Conservation (phyloP, 2,329 filamentous ascomycete species). For the Aspergillus phoenicis region DNA sequence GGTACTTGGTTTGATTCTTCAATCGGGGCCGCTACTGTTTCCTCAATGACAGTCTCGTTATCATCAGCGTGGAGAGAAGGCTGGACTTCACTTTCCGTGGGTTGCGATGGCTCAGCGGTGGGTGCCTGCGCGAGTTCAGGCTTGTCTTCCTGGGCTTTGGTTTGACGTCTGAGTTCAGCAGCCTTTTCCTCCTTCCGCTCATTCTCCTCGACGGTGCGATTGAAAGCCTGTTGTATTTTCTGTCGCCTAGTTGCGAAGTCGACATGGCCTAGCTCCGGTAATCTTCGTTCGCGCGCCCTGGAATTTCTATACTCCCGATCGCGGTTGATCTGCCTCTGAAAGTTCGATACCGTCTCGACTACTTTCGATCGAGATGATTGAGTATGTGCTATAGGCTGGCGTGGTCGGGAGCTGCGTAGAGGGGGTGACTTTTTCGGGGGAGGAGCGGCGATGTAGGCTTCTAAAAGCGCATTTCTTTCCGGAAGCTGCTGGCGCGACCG, state of each 20-base stretch:
- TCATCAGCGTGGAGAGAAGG: slow-evolving; percentile 19
- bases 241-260: slow-evolving; percentile 83
- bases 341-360: slow-evolving; percentile 57
- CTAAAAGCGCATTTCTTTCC: slow-evolving; percentile 62
- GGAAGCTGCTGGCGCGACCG: slow-evolving; percentile 39
- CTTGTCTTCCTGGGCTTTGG: slow-evolving; percentile 51
- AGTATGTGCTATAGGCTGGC: slow-evolving; percentile 75
- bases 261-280: slow-evolving; percentile 70
- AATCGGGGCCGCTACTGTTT: slow-evolving; percentile 16
- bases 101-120: slow-evolving; percentile 27
- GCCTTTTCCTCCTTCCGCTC: slow-evolving; percentile 59
- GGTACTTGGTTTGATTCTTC: slow-evolving; percentile 15
- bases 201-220: slow-evolving; percentile 75
- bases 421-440: slow-evolving; percentile 74
- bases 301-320: slow-evolving; percentile 35
- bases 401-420: slow-evolving; percentile 77
- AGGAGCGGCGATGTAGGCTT: slow-evolving; percentile 73
- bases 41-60: slow-evolving; percentile 29
- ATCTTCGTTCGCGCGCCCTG: slow-evolving; percentile 45
- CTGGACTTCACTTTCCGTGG: slow-evolving; percentile 11
- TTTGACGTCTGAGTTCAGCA: slow-evolving; percentile 52
- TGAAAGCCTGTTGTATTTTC: slow-evolving; percentile 82
- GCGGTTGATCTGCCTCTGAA: slow-evolving; percentile 42
- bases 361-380: slow-evolving; percentile 70
- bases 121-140: slow-evolving; percentile 43